Base-by-base conservation (phyloP, 1,139 yeast genomes). In the Taphrina wiesneri region DNA sequence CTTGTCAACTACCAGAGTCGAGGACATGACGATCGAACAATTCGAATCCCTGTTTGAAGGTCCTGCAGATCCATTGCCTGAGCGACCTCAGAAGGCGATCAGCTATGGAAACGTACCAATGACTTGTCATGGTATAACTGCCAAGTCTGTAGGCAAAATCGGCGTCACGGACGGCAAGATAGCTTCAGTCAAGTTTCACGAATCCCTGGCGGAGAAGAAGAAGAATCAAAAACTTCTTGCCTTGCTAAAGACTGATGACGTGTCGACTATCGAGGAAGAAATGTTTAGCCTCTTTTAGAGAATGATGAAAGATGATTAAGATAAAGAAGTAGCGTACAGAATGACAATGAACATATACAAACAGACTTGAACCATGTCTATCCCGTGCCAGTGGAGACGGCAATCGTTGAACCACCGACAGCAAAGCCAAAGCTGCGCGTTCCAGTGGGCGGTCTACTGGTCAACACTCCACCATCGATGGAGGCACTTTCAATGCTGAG, bases 21-120 rank as follows among this genome's bases (percentile, higher is more conserved):
- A 56, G 28, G 59, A 56, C 36, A 56, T 56, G 63, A 34, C 57
- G 2, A 13, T 63, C 43, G 57, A 56, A 49, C 56, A 47, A 19
- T 63, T 65, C 57, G 51, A 28, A 46, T 54, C 49, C n/a, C 30
- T 63, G 34, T 56, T 56, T 36, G 51, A 47, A 2, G 52, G 46
- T 25, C 52, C 54, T 7, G 65, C 34, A 25, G 47, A 47, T n/a
- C 28, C n/a, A 28, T 4, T 23, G 26, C 49, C 49, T 9, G 28
- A 7, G 7, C 11, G 7, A n/a, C 21, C 28, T 39, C 21, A 13
- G 19, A 39, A 39, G 4, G 45, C 15, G n/a, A 17, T 17, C 6
- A 30, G 9, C 34, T 6, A 30, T 30, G 34, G 6, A 6, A 30
- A 30, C 9, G 34, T 11, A 30, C 9, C 6, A 30, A 11, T 30